Base-by-base conservation (phyloP, 306 rosid species). In the Pyrus communis region DNA sequence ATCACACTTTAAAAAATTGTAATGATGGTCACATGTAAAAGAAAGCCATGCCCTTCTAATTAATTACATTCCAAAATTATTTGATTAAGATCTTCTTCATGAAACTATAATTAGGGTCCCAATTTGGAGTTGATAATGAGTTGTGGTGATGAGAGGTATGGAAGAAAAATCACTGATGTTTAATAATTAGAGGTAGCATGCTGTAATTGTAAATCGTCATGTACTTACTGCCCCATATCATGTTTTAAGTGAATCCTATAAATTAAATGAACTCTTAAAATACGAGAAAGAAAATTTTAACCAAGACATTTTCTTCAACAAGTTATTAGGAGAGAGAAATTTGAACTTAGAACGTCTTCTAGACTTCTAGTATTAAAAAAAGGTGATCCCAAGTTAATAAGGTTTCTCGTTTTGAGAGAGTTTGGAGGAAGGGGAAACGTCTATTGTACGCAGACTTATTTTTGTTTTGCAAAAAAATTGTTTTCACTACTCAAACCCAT, bases 91-190 rank as follows among this genome's bases (percentile, higher is more conserved):
- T 28, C 19, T 25, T 8, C 4, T 30, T 72, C 15, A 27, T 72
- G 31, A 31, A 14, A 21, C 21, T 27, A 28, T 28, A 62, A 14
- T 27, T 62, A 28, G 33, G 67, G 40, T 14, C 11, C 33, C 67
- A 62, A 14, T 58, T 28, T 62, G 67, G 40, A 62, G 67, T 62
- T 14, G 40, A 40, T 4, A 27, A 14, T 27, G 69, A 83, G 68
- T 78, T 43, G 66, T 59, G 74, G 81, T 76, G 52, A 83, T 81
- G 82, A 75, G 66, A 77, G 66, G 74, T 52, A 9, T 67, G 67
- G 59, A 57, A 25, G 68, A 28, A 67, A n/a, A 18, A 22, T 70
- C 75, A 33, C 15, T 76, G 38, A 67, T 57, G 45, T 42, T 61
- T 17, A 42, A 81, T 57, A 77, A 80, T 78, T 73, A 51, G 69